Evolutionary conservation across 2,329 filamentous ascomycete species (phyloP), one percentile per base, ranked within the genome.

Genomic region (Penicillium oxalicum): DNA sequence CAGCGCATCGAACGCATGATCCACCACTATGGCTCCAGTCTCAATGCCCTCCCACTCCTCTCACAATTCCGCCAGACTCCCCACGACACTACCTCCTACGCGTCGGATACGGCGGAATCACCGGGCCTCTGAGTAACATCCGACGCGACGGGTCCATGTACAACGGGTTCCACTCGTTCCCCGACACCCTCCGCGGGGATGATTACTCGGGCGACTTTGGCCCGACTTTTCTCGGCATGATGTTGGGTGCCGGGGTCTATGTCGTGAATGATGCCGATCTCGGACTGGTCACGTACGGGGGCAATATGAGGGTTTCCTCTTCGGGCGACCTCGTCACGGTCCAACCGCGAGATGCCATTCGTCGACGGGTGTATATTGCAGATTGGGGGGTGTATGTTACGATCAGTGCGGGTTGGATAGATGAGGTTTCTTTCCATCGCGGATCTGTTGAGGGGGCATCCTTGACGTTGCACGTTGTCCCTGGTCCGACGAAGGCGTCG

Each of bases 1-100:
- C 51, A 59, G 27, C 64, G 71, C 6, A 70, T 71, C 13, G 72
- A 76, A 52, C 65, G 74, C 4, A 76, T 79, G 61, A 75, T 82
- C 49, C 80, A 83, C 56, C 80, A 83, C 62, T 83, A 83, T 54
- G 79, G 79, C 13, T 81, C 78, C 0, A 76, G 71, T 0, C 74
- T 83, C 5, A 83, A 82, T 59, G 72, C 78, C 0, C 70, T 80
- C 0, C 77, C 79, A 1, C 66, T 81, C 2, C 73, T 83, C 2
- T 70, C 72, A 2, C 68, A 74, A 3, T 83, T 77, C 62, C 74
- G 77, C 33, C 50, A 50, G 24, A 59, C 74, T 32, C 68, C 77
- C 0, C 59, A 66, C 0, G 73, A 78, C 54, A 62, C 73, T 77
- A 82, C 48, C 67, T 77, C 1, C 66, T 83, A 2, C 74, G 77